Base-by-base conservation (phyloP, 2,329 filamentous ascomycete genomes). In the Geoglossum cookeanum region DNA sequence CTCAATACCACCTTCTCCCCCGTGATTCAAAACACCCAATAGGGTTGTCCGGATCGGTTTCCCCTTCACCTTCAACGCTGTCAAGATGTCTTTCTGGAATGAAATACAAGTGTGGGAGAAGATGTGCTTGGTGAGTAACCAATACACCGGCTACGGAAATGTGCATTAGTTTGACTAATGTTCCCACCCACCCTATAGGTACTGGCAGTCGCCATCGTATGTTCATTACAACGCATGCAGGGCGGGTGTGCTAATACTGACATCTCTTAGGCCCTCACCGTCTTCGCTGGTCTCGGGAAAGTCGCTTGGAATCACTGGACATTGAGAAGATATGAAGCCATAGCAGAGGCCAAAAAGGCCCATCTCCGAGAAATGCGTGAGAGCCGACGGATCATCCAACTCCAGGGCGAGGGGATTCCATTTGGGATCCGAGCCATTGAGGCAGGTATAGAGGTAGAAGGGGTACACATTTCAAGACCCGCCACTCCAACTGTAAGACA, bases 381-480 rank as follows among this genome's bases (percentile, higher is more conserved):
- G 72, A 77, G 69, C 60, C 77, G 69, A 67, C 80, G 72, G 60
- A 80, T 74, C 64, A 74, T 80, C 53, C 66, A 63, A 47, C 59
- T 64, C 32, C 70, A 68, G 61, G 68, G 69, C 53, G 74, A 79
- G 55, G 83, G 87, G 8, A 79, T 94, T 39, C 89, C 88, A 0
- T 96, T 96, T 64, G 90, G 91, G 22, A 80, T 92, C 56, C 81
- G 85, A 63, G 90, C 90, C 5, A 79, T 96, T 52, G 84, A 95
- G 67, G 85, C 79, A 62, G 89, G 89, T 4, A 75, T 94, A 48
- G 79, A 91, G 66, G 79, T 94, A 6, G 87, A 94, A 61, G 90
- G 88, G 3, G 89, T 96, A 55, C 37, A 53, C 49, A 53, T 53
- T 4, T 45, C 44, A 22, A 53, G 49, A 9, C 49, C 49, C 27